Evolutionary conservation across 345 rosid genomes (phyloP), one percentile per base, ranked within the genome.

Genomic region (Camelina sativa): DNA sequence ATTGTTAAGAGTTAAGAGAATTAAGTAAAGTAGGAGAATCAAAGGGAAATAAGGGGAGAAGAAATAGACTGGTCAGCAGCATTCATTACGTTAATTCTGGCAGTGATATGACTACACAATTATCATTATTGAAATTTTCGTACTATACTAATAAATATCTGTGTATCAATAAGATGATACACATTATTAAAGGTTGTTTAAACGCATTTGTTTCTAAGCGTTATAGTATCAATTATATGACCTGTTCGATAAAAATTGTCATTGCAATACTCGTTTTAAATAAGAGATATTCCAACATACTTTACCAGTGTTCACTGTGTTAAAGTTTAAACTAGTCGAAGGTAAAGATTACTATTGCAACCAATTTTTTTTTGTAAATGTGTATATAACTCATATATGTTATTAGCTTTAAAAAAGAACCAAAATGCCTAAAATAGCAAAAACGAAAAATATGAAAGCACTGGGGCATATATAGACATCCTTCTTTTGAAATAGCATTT

Each of bases 101-200:
- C 15, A 74, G 51, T 56, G 78, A 74, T 59, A 66, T 58, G 72
- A 74, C 78, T 48, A 66, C 72, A 16, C 72, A 57, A 58, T 74
- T 66, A 66, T 74, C 53, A 66, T 67, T 48, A 60, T 50, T 65
- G 37, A 65, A 44, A 5, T 11, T 64, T 64, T 73, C 13, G 56
- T 64, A 64, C 64, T 43, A 32, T 12, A 56, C 34, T 64, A 11
- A 64, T 44, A n/a, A 64, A 54, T 63, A 53, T 64, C 11, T 64
- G 9, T 28, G 16, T 20, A 43, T 46, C 15, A 48, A 20, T 28
- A 15, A 15, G 64, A 13, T n/a, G 30, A 12, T 17, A 28, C n/a
- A 53, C 7, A 30, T 47, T 41, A 58, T 23, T 11, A 25, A 41
- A n/a, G 40, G 4, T 8, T 62, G n/a, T 22, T 22, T 15, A 25